Evolutionary conservation across 2,329 filamentous ascomycete genomes (phyloP).

Genomic region (Aspergillus aculeatus): DNA sequence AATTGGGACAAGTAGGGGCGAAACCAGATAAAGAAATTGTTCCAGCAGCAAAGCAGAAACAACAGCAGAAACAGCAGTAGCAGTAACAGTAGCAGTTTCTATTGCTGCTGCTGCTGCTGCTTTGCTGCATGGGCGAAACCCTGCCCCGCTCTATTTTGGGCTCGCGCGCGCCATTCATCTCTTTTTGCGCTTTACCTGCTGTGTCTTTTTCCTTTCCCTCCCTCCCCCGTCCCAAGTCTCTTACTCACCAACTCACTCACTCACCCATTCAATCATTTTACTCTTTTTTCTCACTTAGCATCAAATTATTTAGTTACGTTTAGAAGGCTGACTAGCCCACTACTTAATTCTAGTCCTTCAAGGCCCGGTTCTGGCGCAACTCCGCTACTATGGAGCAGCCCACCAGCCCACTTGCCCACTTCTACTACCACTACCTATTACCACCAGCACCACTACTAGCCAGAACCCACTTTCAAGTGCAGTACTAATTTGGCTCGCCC

Average conservation of each 20-base stretch:
- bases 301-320: conserved; percentile 5
- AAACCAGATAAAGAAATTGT: conserved; percentile 19
- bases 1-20: conserved; percentile 8
- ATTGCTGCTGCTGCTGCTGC: not conserved
- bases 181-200: not conserved
- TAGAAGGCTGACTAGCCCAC: conserved; percentile 9
- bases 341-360: conserved; percentile 23
- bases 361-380: not conserved
- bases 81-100: not conserved
- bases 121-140: conserved; percentile 18
- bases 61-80: no score
- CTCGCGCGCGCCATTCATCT: conserved; percentile 3
- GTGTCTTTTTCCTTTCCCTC: not conserved
- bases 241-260: not conserved
- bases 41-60: conserved; percentile 17
- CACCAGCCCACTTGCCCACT: conserved; percentile 9
- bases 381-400: not conserved
- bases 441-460: conserved; percentile 13
- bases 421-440: not conserved
- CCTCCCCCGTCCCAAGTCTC: no score
- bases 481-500: conserved; percentile 9
- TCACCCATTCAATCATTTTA: not conserved
- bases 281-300: not conserved
- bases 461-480: conserved; percentile 17
- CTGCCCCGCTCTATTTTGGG: conserved; percentile 27